phyloP scores from a whole-genome alignment of 441 rosid genomes.

The Eruca vesicaria region DNA sequence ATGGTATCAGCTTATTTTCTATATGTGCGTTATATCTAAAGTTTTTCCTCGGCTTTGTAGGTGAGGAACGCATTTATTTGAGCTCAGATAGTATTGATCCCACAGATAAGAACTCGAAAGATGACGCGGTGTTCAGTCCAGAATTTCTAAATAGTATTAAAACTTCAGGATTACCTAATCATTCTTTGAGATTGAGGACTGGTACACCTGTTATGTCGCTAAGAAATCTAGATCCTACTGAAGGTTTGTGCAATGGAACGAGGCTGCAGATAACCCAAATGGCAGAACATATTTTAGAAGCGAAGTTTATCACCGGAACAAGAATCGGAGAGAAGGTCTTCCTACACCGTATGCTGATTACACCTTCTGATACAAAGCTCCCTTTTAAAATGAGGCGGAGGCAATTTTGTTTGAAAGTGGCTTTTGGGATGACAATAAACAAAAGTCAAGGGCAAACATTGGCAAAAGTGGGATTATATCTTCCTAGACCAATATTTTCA shows the following conservation, averaged over 20 bases:
- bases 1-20: too few species aligned
- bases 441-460: not conserved
- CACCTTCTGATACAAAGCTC: not conserved
- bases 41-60: not conserved
- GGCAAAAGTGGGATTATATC: not conserved
- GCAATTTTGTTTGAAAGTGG: not conserved
- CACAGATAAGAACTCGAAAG: not conserved
- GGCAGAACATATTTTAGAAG: not conserved
- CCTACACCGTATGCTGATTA: not conserved
- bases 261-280: not conserved
- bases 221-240: too few species aligned
- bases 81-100: not conserved
- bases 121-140: not conserved
- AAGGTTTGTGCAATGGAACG: not conserved
- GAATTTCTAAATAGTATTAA: not conserved
- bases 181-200: too few species aligned
- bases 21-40: too few species aligned
- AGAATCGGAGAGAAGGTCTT: not conserved
- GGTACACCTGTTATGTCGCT: too few species aligned
- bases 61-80: not conserved
- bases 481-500: not conserved
- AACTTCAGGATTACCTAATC: too few species aligned
- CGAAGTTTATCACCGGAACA: not conserved
- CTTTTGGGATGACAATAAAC: not conserved
- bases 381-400: too few species aligned